Base-by-base conservation (phyloP, 345 rosid genomes). In the Boechera stricta region DNA sequence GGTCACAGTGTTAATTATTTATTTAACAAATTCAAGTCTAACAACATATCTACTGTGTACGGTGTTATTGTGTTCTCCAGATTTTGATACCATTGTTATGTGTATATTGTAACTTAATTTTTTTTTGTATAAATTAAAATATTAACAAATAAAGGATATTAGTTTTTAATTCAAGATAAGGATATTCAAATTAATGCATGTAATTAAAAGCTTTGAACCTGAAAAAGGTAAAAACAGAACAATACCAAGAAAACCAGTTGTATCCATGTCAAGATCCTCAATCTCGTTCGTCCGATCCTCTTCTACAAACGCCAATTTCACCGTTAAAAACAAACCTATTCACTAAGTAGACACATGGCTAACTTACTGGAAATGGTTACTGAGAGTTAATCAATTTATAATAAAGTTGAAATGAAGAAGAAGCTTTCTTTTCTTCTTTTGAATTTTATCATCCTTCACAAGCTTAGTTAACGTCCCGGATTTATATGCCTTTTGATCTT, bases 161-260 rank as follows among this genome's bases (percentile, higher is more conserved):
- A 13, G 2, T n/a, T 6, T 16, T 69, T 41, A 13, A 53, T 42
- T 32, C 9, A 74, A 33, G 5, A 65, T 21, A 5, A 60, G 5
- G 2, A 45, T 55, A 15, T 35, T 65, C 31, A 74, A 31, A 55
- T 65, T 6, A 74, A 74, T 74, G 77, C 71, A 74, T 2, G 77
- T 42, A 64, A 64, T 54, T 64, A 74, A 74, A 74, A 74, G 71
- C 56, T 64, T 54, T 42, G 71, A 74, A 74, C 28, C 12, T 64
- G n/a, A 55, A 55, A 32, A 31, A 24, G 64, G 77, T 55, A 74
- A 74, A 24, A 21, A 32, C 12, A 55, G 15, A 55, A 54, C 48
- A 42, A 29, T 44, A 55, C 24, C 28, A 73, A 54, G 10, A 54
- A 51, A 18, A 53, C 77, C 70, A 64, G 64, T 54, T 53, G 77